A percentile compares a stretch with the other conserved stretches of the same genome.
Evolutionary conservation across 2,329 filamentous ascomycete species (phyloP).

Genomic region (Neonectria punicea): DNA sequence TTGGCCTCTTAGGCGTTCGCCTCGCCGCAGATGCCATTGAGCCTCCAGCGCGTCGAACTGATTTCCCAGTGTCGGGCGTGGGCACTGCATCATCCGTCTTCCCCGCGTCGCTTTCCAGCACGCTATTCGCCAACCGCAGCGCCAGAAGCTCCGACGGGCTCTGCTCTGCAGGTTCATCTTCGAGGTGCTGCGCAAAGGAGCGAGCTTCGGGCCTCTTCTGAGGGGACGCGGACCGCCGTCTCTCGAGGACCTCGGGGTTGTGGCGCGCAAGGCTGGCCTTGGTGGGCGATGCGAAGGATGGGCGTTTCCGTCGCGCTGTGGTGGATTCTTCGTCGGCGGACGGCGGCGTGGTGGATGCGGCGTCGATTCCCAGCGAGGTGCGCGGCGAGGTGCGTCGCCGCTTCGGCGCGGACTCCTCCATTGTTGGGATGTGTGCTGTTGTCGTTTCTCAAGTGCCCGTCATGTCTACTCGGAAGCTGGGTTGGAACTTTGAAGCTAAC

Average conservation of each 20-base stretch:
- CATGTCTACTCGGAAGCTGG: slow-evolving; percentile 20
- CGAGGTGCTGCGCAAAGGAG: slow-evolving; percentile 19
- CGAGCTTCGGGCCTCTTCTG: slow-evolving; percentile 41
- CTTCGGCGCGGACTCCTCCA: slow-evolving; percentile 70
- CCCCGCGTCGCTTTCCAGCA: slow-evolving; percentile 37
- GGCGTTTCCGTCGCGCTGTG: slow-evolving; percentile 49
- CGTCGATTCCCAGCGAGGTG: slow-evolving; percentile 39
- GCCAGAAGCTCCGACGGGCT: slow-evolving; percentile 44
- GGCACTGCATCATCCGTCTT: slow-evolving; percentile 35
- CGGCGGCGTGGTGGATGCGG: slow-evolving; percentile 48
- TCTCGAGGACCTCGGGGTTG: slow-evolving; percentile 67
- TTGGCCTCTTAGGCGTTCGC: slow-evolving; percentile 55
- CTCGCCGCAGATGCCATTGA: slow-evolving; percentile 50
- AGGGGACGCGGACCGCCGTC: slow-evolving; percentile 53
- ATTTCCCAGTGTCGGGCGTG: slow-evolving; percentile 27
- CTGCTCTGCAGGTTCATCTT: slow-evolving; percentile 35
- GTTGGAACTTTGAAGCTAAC: slow-evolving; percentile 7
- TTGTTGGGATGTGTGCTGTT: slow-evolving; percentile 26
- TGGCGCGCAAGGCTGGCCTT: slow-evolving; percentile 70
- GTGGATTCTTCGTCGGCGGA: slow-evolving; percentile 42
- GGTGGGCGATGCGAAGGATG: slow-evolving; percentile 75
- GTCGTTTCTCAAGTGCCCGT: slow-evolving; percentile 3
- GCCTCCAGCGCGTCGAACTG: slow-evolving; percentile 39
- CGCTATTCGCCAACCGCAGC: slow-evolving; percentile 45
- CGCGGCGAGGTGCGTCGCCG: slow-evolving; percentile 71